A percentile compares a stretch with the other conserved stretches of the same genome.
These are phyloP conservation scores for Alisma plantagoaquatica DNA, from an alignment of 106 monocot genomes.

Conservation along the genomic window DNA sequence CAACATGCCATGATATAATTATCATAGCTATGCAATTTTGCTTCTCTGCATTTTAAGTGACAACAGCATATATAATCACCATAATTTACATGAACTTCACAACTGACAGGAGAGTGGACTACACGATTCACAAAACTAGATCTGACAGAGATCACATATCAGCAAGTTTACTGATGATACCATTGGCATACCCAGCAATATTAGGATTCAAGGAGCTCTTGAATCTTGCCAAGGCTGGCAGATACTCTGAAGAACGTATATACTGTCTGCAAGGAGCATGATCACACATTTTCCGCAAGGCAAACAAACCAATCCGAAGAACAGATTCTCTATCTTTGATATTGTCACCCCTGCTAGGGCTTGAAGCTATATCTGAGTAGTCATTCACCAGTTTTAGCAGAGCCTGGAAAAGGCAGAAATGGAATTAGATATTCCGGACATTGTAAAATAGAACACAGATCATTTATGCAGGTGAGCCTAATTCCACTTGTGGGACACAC, in stretches of 20 bases:
- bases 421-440: no score
- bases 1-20: no score
- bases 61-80: no score
- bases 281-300: conserved; percentile 88
- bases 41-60: no score
- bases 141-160: conserved; percentile 34
- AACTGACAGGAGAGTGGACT: no score
- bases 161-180: conserved; percentile 38
- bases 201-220: conserved; percentile 50
- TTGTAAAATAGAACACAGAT: no score
- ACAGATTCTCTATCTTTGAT: conserved; percentile 71
- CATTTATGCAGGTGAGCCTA: no score
- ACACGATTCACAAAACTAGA: no score
- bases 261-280: conserved; percentile 59
- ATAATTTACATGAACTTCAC: no score
- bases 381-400: conserved; percentile 64
- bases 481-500: no score
- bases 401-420: no score
- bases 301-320: conserved; percentile 62
- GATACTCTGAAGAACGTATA: conserved; percentile 55
- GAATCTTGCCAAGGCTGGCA: conserved; percentile 38
- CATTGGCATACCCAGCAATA: conserved; percentile 48
- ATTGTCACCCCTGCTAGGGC: conserved; percentile 61
- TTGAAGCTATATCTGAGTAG: conserved; percentile 42
- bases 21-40: no score